Percentiles rank a stretch among this genome's conserved stretches.
Evolutionary conservation across 495 filamentous ascomycete species (phyloP).

Genomic region (Aspergillus indologenus): DNA sequence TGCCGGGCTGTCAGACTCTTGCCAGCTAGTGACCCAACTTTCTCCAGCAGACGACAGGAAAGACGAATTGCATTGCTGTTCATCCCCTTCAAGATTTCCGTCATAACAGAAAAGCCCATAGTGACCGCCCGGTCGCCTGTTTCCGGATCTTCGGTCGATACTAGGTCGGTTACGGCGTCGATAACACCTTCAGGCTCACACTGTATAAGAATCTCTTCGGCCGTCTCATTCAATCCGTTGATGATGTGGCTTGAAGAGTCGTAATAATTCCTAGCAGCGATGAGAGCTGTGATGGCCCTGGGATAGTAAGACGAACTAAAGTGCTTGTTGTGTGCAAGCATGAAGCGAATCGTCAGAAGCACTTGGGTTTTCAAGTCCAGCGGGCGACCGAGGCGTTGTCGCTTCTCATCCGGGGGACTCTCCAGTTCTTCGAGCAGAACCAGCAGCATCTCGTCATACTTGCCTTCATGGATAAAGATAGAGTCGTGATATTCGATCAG

Average conservation of each 20-base stretch:
- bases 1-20: slow-evolving; percentile 67
- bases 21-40: slow-evolving; percentile 54
- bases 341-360: slow-evolving; percentile 72
- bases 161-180: slow-evolving; percentile 46
- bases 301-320: slow-evolving; percentile 64
- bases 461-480: slow-evolving; percentile 51
- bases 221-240: slow-evolving; percentile 55
- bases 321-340: slow-evolving; percentile 64
- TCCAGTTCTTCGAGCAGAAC: slow-evolving; percentile 76
- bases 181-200: slow-evolving; percentile 48
- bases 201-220: slow-evolving; percentile 49
- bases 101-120: slow-evolving; percentile 62
- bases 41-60: slow-evolving; percentile 22
- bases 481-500: slow-evolving; percentile 67
- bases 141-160: slow-evolving; percentile 27
- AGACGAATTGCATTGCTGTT: slow-evolving; percentile 23
- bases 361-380: slow-evolving; percentile 82
- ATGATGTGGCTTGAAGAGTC: slow-evolving; percentile 53
- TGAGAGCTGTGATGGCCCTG: slow-evolving; percentile 62
- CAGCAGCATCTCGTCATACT: slow-evolving; percentile 70
- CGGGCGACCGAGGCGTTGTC: slow-evolving; percentile 44
- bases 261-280: slow-evolving; percentile 59
- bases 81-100: slow-evolving; percentile 32
- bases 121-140: slow-evolving; percentile 32
- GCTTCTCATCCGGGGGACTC: slow-evolving; percentile 39